These are phyloP conservation scores for Fonsecaea erecta DNA, from an alignment of 2,329 filamentous ascomycete species.

Conservation along the genomic window DNA sequence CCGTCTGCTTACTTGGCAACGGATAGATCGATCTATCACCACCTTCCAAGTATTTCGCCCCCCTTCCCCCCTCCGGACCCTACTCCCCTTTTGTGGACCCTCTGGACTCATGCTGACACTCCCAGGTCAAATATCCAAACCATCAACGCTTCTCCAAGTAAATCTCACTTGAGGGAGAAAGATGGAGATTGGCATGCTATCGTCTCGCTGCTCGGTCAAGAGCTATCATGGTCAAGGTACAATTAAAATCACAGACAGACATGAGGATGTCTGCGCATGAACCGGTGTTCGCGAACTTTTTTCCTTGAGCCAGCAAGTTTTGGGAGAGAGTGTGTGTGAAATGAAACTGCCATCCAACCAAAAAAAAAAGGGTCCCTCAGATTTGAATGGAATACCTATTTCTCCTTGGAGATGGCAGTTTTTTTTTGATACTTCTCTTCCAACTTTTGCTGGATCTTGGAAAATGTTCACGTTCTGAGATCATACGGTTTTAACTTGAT, in stretches of 20 bases:
- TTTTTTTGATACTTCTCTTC: too few relatives aligned
- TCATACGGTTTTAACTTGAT: conserved; percentile 96
- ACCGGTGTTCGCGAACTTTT: conserved; percentile 66
- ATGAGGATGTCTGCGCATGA: conserved; percentile 56
- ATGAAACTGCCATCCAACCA: conserved; percentile 37
- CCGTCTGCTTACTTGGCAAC: background rate
- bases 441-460: conserved; percentile 27
- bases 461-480: conserved; percentile 68
- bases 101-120: conserved; percentile 4
- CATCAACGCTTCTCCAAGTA: conserved; percentile 20
- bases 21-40: background rate
- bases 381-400: too few relatives aligned
- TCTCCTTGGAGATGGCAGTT: conserved; percentile 34
- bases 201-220: conserved; percentile 33
- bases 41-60: background rate
- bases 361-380: too few relatives aligned
- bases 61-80: background rate
- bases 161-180: conserved; percentile 29
- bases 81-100: background rate
- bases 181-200: conserved; percentile 33
- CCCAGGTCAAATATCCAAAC: conserved; percentile 10
- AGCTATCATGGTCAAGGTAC: conserved; percentile 53
- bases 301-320: conserved; percentile 20
- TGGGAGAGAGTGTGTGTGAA: too few relatives aligned
- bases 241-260: conserved; percentile 43